Conservation (phyloP, 2,329 filamentous ascomycete species). For the Cordyceps javanica region DNA sequence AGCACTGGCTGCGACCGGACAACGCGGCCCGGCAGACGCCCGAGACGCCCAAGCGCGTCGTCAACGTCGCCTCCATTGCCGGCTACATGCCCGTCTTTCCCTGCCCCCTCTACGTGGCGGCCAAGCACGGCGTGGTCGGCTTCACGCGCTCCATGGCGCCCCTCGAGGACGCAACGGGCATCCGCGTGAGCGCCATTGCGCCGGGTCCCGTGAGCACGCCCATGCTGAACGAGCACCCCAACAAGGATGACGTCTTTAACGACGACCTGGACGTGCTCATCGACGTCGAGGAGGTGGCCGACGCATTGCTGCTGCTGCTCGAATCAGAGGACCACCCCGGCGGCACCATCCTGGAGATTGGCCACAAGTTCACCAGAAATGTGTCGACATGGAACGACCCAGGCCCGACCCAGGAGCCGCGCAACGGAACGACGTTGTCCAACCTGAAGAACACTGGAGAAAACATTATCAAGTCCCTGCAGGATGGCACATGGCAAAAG, state of each 20-base stretch:
- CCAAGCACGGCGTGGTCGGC: constrained; percentile 33
- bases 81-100: constrained; percentile 28
- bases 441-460: constrained; percentile 17
- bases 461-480: background rate
- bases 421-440: constrained; percentile 21
- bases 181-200: constrained; percentile 38
- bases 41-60: constrained; percentile 28
- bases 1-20: constrained; percentile 29
- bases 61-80: constrained; percentile 33
- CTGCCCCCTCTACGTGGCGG: constrained; percentile 32
- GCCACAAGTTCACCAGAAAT: constrained; percentile 23
- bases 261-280: constrained; percentile 32
- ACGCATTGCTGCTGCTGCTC: constrained; percentile 36
- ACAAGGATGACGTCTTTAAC: constrained; percentile 35
- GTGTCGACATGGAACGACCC: constrained; percentile 32
- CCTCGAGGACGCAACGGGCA: constrained; percentile 26
- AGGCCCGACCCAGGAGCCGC: constrained; percentile 27
- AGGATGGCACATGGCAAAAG: background rate
- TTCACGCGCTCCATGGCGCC: constrained; percentile 35
- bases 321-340: constrained; percentile 28
- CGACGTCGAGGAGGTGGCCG: constrained; percentile 35
- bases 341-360: constrained; percentile 38
- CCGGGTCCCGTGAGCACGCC: constrained; percentile 40
- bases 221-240: constrained; percentile 38
- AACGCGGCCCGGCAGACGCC: constrained; percentile 23